Conservation (phyloP, 73 alveolate genomes). For the Tetrahymena borealis region DNA sequence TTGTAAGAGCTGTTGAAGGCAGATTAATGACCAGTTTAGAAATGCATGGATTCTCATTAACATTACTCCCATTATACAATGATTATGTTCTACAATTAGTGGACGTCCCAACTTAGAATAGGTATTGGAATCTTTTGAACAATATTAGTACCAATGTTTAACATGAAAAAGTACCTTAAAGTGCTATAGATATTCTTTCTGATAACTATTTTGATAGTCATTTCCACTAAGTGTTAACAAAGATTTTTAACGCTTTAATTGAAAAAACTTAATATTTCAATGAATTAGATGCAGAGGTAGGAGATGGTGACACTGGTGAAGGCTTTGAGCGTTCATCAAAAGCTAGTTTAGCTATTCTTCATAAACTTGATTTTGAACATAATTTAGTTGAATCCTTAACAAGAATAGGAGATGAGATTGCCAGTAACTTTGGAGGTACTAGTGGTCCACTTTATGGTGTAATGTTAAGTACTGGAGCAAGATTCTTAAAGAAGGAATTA, state of each 20-base stretch:
- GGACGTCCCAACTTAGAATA: slow-evolving; percentile 16
- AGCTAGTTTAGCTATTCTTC: slow-evolving; percentile 27
- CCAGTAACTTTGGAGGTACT: slow-evolving; percentile 60
- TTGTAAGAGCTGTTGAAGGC: slow-evolving; percentile 46
- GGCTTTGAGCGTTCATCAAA: slow-evolving; percentile 38
- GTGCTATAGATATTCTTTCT: slow-evolving; percentile 16
- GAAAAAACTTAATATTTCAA: slow-evolving; percentile 46
- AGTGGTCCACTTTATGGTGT: slow-evolving; percentile 57
- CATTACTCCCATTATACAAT: slow-evolving; percentile 42
- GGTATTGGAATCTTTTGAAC: slow-evolving; percentile 17
- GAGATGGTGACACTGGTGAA: slow-evolving; percentile 63
- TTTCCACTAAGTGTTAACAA: slow-evolving; percentile 26
- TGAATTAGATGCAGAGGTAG: slow-evolving; percentile 55
- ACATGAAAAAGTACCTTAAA: slow-evolving; percentile 22
- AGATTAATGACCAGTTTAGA: slow-evolving; percentile 60
- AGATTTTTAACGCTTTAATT: slow-evolving; percentile 30
- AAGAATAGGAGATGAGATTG: slow-evolving; percentile 48
- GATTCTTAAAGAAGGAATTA: slow-evolving; percentile 38
- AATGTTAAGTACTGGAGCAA: slow-evolving; percentile 36
- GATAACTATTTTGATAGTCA: slow-evolving; percentile 35
- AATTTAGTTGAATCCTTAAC: slow-evolving; percentile 27
- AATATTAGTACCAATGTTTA: neutral
- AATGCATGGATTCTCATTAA: slow-evolving; percentile 58
- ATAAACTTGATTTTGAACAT: slow-evolving; percentile 34
- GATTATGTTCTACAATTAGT: slow-evolving; percentile 31